Evolutionary conservation across 1,284 basidiomycete genomes (phyloP).

Genomic region (Ceratobasidium sp.): DNA sequence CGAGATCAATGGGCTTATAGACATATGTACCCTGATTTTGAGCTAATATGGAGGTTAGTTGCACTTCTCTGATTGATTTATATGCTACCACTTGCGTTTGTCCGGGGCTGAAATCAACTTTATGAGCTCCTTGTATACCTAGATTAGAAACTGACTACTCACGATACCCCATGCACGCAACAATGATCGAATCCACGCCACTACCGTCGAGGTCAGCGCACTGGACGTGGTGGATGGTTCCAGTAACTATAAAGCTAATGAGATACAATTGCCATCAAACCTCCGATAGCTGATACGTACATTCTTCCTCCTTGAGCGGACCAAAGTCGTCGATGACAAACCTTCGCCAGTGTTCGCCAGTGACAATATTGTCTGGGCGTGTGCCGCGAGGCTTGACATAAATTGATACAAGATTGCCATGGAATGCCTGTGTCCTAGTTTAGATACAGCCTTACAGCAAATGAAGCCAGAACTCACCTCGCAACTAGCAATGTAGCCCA

Average conservation of each 20-base stretch:
- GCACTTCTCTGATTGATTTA: too few species aligned
- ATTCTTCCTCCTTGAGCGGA: constrained; percentile 47
- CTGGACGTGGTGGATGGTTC: constrained; percentile 51
- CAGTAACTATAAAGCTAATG: constrained; percentile 42
- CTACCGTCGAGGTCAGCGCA: constrained; percentile 46
- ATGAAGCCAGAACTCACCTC: constrained; percentile 46
- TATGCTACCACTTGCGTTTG: neutral
- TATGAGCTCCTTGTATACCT: neutral
- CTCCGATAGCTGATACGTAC: neutral
- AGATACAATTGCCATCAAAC: neutral
- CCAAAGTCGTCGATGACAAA: constrained; percentile 51
- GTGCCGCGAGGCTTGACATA: constrained; percentile 19
- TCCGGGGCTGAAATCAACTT: neutral
- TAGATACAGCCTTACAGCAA: neutral
- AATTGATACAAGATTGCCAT: constrained; percentile 49
- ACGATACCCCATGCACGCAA: constrained; percentile 51
- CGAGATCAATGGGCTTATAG: constrained; percentile 47
- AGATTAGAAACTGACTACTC: neutral
- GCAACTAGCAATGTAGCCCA: constrained; percentile 52
- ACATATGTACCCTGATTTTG: constrained; percentile 46
- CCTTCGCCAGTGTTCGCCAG: constrained; percentile 50
- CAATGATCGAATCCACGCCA: constrained; percentile 47
- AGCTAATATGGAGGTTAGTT: constrained; percentile 15
- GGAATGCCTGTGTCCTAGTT: constrained; percentile 49
- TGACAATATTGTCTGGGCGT: constrained; percentile 7